These are phyloP conservation scores for Penicillium sp. DNA, from an alignment of 2,329 filamentous ascomycete genomes.

Conservation along the genomic window DNA sequence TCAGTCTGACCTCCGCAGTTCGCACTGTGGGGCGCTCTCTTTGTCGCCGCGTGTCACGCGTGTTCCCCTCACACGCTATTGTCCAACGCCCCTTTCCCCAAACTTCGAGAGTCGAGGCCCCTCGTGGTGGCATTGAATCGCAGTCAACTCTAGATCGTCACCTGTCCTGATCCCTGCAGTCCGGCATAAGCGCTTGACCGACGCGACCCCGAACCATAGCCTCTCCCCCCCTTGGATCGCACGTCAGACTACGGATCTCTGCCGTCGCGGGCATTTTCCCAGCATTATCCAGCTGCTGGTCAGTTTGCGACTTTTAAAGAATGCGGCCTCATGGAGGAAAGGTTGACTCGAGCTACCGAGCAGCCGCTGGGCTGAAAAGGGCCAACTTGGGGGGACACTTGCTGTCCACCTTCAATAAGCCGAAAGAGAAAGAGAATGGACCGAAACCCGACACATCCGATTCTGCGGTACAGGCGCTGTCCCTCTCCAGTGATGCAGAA, in stretches of 20 bases:
- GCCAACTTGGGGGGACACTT: conserved; percentile 15
- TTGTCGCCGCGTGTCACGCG: conserved; percentile 20
- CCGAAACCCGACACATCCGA: background rate
- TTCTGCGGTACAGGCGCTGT: background rate
- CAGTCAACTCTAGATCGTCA: background rate
- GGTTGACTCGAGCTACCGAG: conserved; percentile 23
- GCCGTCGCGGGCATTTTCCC: background rate
- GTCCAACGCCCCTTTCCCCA: background rate
- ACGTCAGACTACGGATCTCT: background rate
- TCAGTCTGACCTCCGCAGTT: background rate
- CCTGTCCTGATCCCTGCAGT: background rate
- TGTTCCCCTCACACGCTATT: conserved; percentile 12
- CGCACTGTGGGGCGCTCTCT: conserved; percentile 8
- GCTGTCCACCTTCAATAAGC: conserved; percentile 23
- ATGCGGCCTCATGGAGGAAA: conserved; percentile 20
- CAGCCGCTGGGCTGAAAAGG: conserved; percentile 20
- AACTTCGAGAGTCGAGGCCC: background rate
- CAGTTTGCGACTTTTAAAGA: background rate
- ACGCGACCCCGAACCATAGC: background rate
- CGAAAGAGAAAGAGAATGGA: background rate
- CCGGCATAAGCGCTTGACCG: background rate
- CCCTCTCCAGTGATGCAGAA: background rate
- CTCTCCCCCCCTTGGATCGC: background rate
- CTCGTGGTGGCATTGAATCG: background rate
- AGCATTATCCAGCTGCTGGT: background rate